Evolutionary conservation across 176 grass and related monocot species (phyloP), one percentile per base, ranked within the genome.

Genomic region (Aechmea fasciata): DNA sequence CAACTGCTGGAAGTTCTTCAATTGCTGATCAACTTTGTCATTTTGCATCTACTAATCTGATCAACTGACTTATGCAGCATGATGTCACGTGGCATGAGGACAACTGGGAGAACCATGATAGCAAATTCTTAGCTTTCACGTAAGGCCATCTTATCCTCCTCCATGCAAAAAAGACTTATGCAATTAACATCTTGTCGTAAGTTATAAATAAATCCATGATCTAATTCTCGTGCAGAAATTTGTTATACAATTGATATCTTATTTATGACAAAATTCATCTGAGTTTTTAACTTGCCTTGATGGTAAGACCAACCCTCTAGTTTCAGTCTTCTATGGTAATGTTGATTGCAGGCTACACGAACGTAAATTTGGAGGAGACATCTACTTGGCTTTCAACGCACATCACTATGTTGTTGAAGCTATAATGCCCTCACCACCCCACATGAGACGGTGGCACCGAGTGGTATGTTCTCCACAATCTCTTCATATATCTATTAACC

Each of bases 121-220:
- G 94, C 94, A 93, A 77, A 84, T 99, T 93, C 59, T 85, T 99
- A 75, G 94, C 94, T 72, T 90, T 93, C 57, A 99, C 84, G 84
- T 99, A 88, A 97, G 88, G 23, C 77, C 64, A 20, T 17, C 52
- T 4, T 5, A 5, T 4, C n/a, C 52, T 57, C n/a, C 8, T 18
- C 57, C 57, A 9, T 63, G 57, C 15, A 10, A 63, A 23, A 63
- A 63, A 20, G 18, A 20, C 57, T 61, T n/a, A 61, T 10, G 15
- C 55, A n/a, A 20, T 61, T 10, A 61, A 22, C 55, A 11, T 61
- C 17, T 61, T 61, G 9, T 61, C 23, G 57, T 41, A 41, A 41
- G 33, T 14, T 61, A 61, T 22, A 61, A 61, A 2, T 18, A 61
- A 61, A 61, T 61, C 55, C n/a, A 61, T 61, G 33, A 41, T 41